Evolutionary conservation across 495 filamentous ascomycete genomes (phyloP).

Genomic region (Penicillium canescens): DNA sequence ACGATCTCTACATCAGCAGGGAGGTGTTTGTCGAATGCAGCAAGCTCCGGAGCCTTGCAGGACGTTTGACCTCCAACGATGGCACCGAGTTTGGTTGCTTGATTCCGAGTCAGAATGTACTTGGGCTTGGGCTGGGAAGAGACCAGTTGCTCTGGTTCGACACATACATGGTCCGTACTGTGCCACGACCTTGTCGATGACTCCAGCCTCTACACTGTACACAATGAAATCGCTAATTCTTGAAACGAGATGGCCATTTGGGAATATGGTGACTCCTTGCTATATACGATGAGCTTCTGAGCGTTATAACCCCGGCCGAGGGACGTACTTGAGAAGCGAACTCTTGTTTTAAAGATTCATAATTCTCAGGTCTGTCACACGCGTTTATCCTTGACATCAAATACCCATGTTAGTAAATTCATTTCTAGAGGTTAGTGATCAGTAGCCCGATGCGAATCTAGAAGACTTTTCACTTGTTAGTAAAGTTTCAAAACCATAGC

Average conservation of each 20-base stretch:
- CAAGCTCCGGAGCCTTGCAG: conserved; percentile 95
- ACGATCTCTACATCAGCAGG: conserved; percentile 89
- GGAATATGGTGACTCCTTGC: conserved; percentile 61
- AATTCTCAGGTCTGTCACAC: conserved; percentile 86
- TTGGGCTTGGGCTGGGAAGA: conserved; percentile 1
- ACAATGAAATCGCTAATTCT: conserved; percentile 94
- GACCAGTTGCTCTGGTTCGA: conserved; percentile 10
- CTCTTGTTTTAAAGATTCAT: conserved; percentile 71
- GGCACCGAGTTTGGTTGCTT: conserved; percentile 89
- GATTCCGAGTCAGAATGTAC: conserved; percentile 30
- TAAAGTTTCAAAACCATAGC: conserved; percentile 6
- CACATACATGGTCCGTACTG: conserved; percentile 87
- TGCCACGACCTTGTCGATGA: conserved; percentile 80
- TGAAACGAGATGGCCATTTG: conserved; percentile 93
- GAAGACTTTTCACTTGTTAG: conserved; percentile 17
- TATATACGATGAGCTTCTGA: conserved; percentile 47
- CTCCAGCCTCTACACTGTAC: conserved; percentile 94
- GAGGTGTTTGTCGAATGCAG: conserved; percentile 86
- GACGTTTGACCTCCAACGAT: conserved; percentile 98
- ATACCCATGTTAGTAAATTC: conserved; percentile 32
- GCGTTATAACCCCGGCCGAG: conserved; percentile 35
- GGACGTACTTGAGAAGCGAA: conserved; percentile 69
- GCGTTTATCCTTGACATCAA: conserved; percentile 74
- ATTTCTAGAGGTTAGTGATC: neutral
- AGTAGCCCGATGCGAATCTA: conserved; percentile 2